Percentiles rank a stretch among this genome's conserved stretches.
These are phyloP conservation scores for Entomortierella lignicola DNA, from an alignment of 192 early-diverging fungal genomes.

Conservation along the genomic window DNA sequence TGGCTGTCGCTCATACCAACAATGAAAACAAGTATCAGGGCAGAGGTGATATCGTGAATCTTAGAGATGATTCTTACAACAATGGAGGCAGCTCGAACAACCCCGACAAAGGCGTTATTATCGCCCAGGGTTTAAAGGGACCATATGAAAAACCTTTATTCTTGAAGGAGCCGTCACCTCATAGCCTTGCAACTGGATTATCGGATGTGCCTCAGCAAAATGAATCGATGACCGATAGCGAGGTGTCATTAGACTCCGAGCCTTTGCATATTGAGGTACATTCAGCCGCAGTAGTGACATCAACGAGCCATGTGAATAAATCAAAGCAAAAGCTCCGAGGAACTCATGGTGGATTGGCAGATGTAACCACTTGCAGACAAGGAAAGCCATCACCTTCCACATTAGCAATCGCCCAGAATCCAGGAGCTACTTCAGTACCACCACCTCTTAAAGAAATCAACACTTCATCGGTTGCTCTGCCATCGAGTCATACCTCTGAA, in stretches of 20 bases:
- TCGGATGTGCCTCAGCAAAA: constrained; percentile 6
- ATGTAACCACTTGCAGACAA: neutral
- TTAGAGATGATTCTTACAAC: neutral
- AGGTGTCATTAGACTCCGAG: neutral
- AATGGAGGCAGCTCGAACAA: constrained; percentile 14
- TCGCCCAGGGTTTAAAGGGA: constrained; percentile 12
- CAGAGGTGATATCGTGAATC: neutral
- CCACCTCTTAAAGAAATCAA: neutral
- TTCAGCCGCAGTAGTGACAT: neutral
- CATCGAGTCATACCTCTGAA: neutral
- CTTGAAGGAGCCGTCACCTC: constrained; percentile 10
- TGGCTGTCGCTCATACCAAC: constrained; percentile 10
- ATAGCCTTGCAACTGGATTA: constrained; percentile 10
- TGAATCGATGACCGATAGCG: neutral
- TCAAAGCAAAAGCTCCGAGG: neutral
- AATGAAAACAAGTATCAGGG: neutral
- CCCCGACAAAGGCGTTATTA: constrained; percentile 9
- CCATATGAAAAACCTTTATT: constrained; percentile 20
- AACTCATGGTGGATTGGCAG: neutral
- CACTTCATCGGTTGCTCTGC: neutral
- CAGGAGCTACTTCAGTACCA: neutral
- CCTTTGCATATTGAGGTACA: constrained; percentile 26
- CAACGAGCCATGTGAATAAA: neutral
- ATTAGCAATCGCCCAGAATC: neutral
- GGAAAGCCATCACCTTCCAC: constrained; percentile 18